A percentile compares a stretch with the other conserved stretches of the same genome.
Conservation (phyloP, 2,329 filamentous ascomycete genomes). For the Stachybotrys elegans region DNA sequence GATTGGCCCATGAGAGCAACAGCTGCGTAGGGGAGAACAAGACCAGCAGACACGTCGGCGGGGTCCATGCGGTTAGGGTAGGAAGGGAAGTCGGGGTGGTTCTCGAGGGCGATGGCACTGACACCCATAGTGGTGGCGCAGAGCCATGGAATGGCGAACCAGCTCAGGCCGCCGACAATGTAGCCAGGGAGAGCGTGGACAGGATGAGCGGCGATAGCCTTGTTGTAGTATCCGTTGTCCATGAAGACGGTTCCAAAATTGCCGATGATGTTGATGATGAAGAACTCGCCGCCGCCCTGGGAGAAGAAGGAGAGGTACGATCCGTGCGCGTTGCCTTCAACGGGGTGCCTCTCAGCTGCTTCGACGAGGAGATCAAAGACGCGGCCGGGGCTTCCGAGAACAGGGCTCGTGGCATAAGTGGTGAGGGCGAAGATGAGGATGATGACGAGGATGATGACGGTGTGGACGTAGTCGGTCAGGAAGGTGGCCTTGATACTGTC, state of each 20-base stretch:
- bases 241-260: conserved; percentile 76
- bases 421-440: conserved; percentile 77
- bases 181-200: conserved; percentile 82
- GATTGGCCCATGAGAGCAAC: conserved; percentile 73
- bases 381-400: conserved; percentile 64
- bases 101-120: conserved; percentile 69
- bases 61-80: conserved; percentile 64
- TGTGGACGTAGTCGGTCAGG: conserved; percentile 75
- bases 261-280: conserved; percentile 74
- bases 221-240: conserved; percentile 52
- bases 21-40: conserved; percentile 76
- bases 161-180: conserved; percentile 73
- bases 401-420: conserved; percentile 65
- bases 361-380: conserved; percentile 71
- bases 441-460: conserved; percentile 70
- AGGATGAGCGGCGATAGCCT: conserved; percentile 72
- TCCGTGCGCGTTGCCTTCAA: conserved; percentile 70
- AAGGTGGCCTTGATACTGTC: conserved; percentile 74
- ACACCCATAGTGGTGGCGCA: conserved; percentile 81
- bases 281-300: conserved; percentile 71
- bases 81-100: conserved; percentile 63
- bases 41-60: conserved; percentile 68
- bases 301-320: conserved; percentile 74
- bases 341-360: conserved; percentile 62
- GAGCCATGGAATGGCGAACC: conserved; percentile 86